These are phyloP conservation scores for Picea abies DNA, from an alignment of 83 land plant genomes.

Conservation along the genomic window DNA sequence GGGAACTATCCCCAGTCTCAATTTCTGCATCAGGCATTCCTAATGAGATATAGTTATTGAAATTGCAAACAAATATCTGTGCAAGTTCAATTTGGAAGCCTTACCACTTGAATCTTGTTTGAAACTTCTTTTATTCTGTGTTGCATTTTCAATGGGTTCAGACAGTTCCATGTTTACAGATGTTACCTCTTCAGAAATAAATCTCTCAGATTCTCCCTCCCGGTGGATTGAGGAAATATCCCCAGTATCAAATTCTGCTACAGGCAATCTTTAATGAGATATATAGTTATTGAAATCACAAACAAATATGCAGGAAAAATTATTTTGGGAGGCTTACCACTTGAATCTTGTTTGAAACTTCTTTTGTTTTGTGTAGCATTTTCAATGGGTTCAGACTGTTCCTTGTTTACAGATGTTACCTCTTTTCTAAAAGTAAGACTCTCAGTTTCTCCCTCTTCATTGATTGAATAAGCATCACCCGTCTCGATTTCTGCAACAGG, in stretches of 20 bases:
- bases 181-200: neutral
- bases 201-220: neutral
- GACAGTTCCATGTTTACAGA: neutral
- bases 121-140: neutral
- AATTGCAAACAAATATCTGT: neutral
- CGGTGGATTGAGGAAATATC: neutral
- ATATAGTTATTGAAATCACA: too few species aligned
- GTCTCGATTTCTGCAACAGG: neutral
- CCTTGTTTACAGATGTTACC: neutral
- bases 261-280: neutral
- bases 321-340: neutral
- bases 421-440: neutral
- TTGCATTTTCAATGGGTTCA: neutral
- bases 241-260: neutral
- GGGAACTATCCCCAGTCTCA: neutral
- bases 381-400: neutral
- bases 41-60: neutral
- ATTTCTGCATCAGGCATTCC: neutral
- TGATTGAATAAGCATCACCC: neutral
- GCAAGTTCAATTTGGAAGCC: neutral
- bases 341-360: neutral
- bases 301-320: neutral
- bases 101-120: constrained; percentile 4
- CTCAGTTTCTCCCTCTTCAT: neutral
- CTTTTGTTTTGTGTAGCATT: constrained; percentile 4